These are phyloP conservation scores for Purpureocillium lavendulum DNA, from an alignment of 2,329 filamentous ascomycete species.

Conservation along the genomic window DNA sequence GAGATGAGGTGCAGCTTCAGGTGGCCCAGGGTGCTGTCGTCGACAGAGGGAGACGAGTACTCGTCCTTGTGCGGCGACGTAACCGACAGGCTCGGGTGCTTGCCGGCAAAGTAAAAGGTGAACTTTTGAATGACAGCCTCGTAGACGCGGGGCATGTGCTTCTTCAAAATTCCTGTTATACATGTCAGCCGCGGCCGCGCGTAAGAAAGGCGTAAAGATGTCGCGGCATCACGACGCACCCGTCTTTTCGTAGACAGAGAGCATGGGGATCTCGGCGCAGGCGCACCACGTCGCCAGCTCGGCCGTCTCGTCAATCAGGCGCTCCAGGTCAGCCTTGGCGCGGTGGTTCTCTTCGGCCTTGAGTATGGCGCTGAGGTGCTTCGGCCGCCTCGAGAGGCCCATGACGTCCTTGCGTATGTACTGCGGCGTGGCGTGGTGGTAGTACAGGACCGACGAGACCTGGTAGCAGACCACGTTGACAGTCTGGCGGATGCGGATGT, in stretches of 20 bases:
- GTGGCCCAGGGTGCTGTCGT: slow-evolving; percentile 27
- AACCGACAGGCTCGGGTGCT: slow-evolving; percentile 61
- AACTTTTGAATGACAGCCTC: slow-evolving; percentile 72
- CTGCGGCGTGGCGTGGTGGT: slow-evolving; percentile 92
- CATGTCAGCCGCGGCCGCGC: slow-evolving; percentile 12
- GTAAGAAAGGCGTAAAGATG: neutral
- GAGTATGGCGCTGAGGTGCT: slow-evolving; percentile 82
- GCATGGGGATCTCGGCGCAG: slow-evolving; percentile 74
- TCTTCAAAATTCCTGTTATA: slow-evolving; percentile 75
- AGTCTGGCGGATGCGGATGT: slow-evolving; percentile 71
- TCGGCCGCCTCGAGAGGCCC: slow-evolving; percentile 63
- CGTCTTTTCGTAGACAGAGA: slow-evolving; percentile 88
- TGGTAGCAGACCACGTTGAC: slow-evolving; percentile 74
- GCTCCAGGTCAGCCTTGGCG: slow-evolving; percentile 67
- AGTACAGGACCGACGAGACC: slow-evolving; percentile 74
- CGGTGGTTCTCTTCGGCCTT: slow-evolving; percentile 62
- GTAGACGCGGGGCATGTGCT: slow-evolving; percentile 79
- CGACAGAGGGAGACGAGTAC: slow-evolving; percentile 16
- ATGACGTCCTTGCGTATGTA: slow-evolving; percentile 84
- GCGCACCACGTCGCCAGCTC: slow-evolving; percentile 92
- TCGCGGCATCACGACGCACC: slow-evolving; percentile 41
- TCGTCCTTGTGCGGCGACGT: slow-evolving; percentile 34
- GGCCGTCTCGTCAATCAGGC: slow-evolving; percentile 80
- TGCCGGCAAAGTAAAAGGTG: slow-evolving; percentile 74
- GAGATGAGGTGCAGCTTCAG: slow-evolving; percentile 70